A percentile compares a stretch with the other conserved stretches of the same genome.
Conservation (phyloP, 805 yeast genomes). For the Ogataea corticis region DNA sequence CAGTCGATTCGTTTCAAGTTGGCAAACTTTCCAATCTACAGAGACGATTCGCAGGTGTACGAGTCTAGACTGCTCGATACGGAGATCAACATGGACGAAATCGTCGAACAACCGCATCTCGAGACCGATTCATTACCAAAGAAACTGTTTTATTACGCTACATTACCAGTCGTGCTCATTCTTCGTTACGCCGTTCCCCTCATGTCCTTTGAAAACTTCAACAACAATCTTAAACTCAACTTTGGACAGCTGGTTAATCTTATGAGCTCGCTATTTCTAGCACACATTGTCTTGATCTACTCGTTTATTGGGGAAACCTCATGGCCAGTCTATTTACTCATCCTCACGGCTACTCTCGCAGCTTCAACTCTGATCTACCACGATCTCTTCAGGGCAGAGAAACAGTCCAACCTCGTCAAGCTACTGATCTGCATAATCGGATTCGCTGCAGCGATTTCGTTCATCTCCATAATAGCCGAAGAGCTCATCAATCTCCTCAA, state of each 20-base stretch:
- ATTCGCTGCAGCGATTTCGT: slow-evolving; percentile 62
- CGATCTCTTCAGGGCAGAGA: slow-evolving; percentile 18
- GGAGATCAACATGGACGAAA: slow-evolving; percentile 10
- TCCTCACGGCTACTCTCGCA: slow-evolving; percentile 3
- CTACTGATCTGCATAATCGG: slow-evolving; percentile 50
- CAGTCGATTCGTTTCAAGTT: slow-evolving; percentile 21
- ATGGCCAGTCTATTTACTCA: slow-evolving; percentile 13
- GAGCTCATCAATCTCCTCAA: slow-evolving; percentile 68
- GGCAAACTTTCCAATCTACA: slow-evolving; percentile 10
- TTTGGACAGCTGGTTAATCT: slow-evolving; percentile 19
- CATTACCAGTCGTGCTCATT: slow-evolving; percentile 23
- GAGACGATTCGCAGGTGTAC: slow-evolving; percentile 22
- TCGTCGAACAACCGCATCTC: slow-evolving; percentile 16
- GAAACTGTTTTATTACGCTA: slow-evolving; percentile 11
- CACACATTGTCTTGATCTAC: slow-evolving; percentile 23
- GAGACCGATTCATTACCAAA: slow-evolving; percentile 3
- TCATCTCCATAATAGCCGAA: slow-evolving; percentile 70
- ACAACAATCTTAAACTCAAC: slow-evolving; percentile 22
- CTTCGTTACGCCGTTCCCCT: slow-evolving; percentile 28
- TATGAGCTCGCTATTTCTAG: slow-evolving; percentile 20
- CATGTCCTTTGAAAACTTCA: slow-evolving; percentile 23
- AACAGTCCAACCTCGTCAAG: slow-evolving; percentile 25
- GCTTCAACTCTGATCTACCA: slow-evolving; percentile 16
- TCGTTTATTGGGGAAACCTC: slow-evolving; percentile 23
- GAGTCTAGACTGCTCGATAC: slow-evolving; percentile 20